phyloP scores from a whole-genome alignment of 345 rosid species.

The Atalantia buxifolia region DNA sequence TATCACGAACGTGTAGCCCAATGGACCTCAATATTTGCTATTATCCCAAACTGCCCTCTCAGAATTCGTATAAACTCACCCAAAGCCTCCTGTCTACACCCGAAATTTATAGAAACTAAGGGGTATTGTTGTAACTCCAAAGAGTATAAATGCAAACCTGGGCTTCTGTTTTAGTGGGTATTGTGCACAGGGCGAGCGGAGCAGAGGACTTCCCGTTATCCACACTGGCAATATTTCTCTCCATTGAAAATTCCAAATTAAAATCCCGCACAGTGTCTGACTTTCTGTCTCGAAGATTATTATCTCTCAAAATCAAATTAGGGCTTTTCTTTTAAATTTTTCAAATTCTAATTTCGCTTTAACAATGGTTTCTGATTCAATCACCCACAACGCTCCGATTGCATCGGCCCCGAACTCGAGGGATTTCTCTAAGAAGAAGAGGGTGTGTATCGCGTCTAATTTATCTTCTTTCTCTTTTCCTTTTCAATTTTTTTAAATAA shows the following conservation, averaged over 20 bases:
- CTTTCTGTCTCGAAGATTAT: slow-evolving; percentile 17
- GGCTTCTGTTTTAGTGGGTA: not conserved
- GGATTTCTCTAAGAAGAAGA: slow-evolving; percentile 75
- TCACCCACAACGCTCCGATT: slow-evolving; percentile 41
- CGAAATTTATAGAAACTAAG: not conserved
- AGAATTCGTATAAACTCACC: not conserved
- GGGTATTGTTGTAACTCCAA: not conserved
- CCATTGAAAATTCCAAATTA: slow-evolving; percentile 19
- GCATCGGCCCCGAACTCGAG: slow-evolving; percentile 43
- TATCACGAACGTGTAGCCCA: not conserved
- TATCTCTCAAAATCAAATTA: slow-evolving; percentile 16
- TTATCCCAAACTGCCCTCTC: not conserved
- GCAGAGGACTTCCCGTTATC: slow-evolving; percentile 83
- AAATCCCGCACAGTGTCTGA: not conserved
- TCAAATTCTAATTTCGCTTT: not conserved
- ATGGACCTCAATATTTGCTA: not conserved
- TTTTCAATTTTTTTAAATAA: not conserved
- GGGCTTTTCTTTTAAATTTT: slow-evolving; percentile 41
- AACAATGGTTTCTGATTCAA: slow-evolving; percentile 70
- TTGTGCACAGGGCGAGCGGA: slow-evolving; percentile 31
- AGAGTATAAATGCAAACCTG: not conserved
- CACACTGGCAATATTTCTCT: slow-evolving; percentile 24
- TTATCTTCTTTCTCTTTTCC: not conserved
- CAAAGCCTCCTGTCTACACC: not conserved
- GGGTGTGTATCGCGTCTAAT: slow-evolving; percentile 39